Base-by-base conservation (phyloP, 371 early-diverging fungal species). In the Funneliformis caledonium region DNA sequence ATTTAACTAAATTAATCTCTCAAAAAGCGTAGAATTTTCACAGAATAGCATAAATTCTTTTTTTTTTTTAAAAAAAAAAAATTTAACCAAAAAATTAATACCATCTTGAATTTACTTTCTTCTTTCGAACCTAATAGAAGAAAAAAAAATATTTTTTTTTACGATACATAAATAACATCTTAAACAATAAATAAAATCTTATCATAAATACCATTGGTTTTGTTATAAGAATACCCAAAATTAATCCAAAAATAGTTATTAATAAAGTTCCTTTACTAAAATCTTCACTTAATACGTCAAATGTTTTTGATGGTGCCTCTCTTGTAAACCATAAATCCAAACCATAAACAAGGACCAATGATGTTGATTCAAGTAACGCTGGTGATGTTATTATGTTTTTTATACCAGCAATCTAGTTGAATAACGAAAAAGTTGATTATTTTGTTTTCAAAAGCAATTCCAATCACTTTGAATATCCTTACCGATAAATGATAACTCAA, bases 361-460 rank as follows among this genome's bases (percentile, higher is more conserved):
- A 91, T 4, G 98, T 98, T n/a, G 97, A 96, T 87, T 98, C 98
- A 52, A 98, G 86, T 52, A 91, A 81, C 7, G 97, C 91, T 0
- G 96, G 93, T 16, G 93, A 83, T 2, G 96, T 90, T 33, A 86
- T 82, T 78, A 98, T 95, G 19, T 85, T 83, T 45, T 85, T 81
- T 73, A 94, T 88, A 5, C 94, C 93, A 4, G 87, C 85, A 10
- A 97, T 90, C 70, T n/a, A n/a, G n/a, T n/a, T n/a, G n/a, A n/a
- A n/a, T 87, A 47, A 61, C 81, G 60, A 72, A 47, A 48, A 31
- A 22, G 14, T 26, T 22, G 62, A 19, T 5, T 1, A 26, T 62
- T 62, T 31, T 9, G 33, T 10, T 11, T 26, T 26, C 14, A 43
- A 67, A 67, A 42, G 31, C 1, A 26, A 56, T 52, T 59, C 64